A percentile compares a stretch with the other conserved stretches of the same genome.
These are phyloP conservation scores for Madurella fahalii DNA, from an alignment of 2,329 filamentous ascomycete species.

Conservation along the genomic window DNA sequence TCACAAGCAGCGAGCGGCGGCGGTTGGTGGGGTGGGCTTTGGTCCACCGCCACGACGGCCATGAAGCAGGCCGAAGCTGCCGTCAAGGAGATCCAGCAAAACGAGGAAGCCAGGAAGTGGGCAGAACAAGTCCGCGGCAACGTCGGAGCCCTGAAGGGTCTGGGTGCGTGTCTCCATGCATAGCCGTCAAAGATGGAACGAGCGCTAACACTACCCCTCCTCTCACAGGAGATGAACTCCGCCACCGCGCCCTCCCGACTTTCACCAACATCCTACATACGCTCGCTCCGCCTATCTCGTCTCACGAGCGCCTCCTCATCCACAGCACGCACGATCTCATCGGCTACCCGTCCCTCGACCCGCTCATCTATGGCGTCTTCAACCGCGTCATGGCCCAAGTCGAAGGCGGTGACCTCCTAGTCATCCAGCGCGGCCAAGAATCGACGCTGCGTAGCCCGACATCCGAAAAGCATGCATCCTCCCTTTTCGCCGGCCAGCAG, in stretches of 20 bases:
- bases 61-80: conserved; percentile 90
- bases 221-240: conserved; percentile 73
- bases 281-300: conserved; percentile 91
- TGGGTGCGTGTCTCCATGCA: conserved; percentile 53
- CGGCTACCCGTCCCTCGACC: conserved; percentile 90
- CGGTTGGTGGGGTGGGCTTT: conserved; percentile 84
- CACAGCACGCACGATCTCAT: conserved; percentile 96
- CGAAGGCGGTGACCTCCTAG: conserved; percentile 89
- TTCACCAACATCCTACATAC: conserved; percentile 95
- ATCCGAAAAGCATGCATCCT: conserved; percentile 34
- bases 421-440: conserved; percentile 90
- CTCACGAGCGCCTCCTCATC: conserved; percentile 93
- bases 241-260: conserved; percentile 82
- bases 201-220: conserved; percentile 4
- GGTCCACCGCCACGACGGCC: conserved; percentile 78
- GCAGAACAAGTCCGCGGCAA: conserved; percentile 90
- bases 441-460: conserved; percentile 58
- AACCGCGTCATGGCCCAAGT: conserved; percentile 98
- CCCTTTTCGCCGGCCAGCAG: conserved; percentile 39
- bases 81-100: conserved; percentile 92
- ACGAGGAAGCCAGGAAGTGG: conserved; percentile 95
- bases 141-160: conserved; percentile 69
- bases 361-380: conserved; percentile 87
- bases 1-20: conserved; percentile 41
- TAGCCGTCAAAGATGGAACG: conserved; percentile 9